These are phyloP conservation scores for Euphrasia confusa DNA, from an alignment of 257 asterid genomes.

Conservation along the genomic window DNA sequence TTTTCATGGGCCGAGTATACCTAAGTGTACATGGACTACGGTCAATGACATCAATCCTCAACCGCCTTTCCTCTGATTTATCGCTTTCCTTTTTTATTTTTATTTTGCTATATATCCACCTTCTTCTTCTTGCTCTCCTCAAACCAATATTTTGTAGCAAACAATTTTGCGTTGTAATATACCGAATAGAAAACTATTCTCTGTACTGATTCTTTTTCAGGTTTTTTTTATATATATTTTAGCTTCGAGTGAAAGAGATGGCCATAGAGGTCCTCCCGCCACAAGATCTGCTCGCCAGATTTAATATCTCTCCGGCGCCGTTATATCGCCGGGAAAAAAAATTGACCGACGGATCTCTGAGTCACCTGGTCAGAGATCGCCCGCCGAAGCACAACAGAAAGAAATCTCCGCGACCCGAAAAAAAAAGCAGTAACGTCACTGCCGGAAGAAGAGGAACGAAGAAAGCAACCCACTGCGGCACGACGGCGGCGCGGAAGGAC, in stretches of 20 bases:
- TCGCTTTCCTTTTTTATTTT: too few relatives aligned
- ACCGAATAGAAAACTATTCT: too few relatives aligned
- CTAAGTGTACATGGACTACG: too few relatives aligned
- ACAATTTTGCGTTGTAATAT: too few relatives aligned
- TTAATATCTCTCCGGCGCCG: slow-evolving; percentile 23
- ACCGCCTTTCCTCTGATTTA: too few relatives aligned
- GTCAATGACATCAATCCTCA: too few relatives aligned
- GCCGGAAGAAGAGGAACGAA: slow-evolving; percentile 12
- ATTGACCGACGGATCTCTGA: slow-evolving; percentile 15
- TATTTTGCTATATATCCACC: too few relatives aligned
- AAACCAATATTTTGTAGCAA: too few relatives aligned
- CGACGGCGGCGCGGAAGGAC: slow-evolving; percentile 29
- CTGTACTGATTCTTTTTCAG: too few relatives aligned
- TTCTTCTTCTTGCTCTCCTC: too few relatives aligned
- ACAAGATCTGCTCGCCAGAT: slow-evolving; percentile 34
- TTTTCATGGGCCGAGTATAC: too few relatives aligned
- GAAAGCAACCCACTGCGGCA: slow-evolving; percentile 22
- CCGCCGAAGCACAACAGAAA: slow-evolving; percentile 22
- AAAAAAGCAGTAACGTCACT: slow-evolving; percentile 25
- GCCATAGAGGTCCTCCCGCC: slow-evolving; percentile 43
- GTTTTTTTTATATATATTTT: too few relatives aligned
- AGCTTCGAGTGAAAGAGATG: slow-evolving; percentile 21
- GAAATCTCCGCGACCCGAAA: slow-evolving; percentile 32
- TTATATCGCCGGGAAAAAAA: slow-evolving; percentile 32
- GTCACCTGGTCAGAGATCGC: slow-evolving; percentile 24